A percentile compares a stretch with the other conserved stretches of the same genome.
phyloP scores from a whole-genome alignment of 352 stramenopile genomes.

The Phytophthora melonis region DNA sequence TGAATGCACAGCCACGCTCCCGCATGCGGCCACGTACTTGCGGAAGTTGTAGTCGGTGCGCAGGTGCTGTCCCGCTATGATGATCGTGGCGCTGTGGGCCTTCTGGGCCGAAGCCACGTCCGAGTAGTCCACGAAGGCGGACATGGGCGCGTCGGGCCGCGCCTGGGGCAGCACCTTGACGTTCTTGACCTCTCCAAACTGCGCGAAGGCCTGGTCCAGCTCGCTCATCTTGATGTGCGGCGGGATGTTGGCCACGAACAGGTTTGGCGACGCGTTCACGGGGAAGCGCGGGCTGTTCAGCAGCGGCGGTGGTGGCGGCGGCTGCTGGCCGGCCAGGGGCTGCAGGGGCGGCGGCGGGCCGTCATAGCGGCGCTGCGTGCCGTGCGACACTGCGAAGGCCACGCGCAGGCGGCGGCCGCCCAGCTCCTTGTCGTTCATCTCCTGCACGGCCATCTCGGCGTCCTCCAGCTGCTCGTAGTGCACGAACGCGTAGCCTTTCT shows the following conservation, averaged over 20 bases:
- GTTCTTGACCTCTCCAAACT: constrained; percentile 70
- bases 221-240: constrained; percentile 71
- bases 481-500: constrained; percentile 70
- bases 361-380: constrained; percentile 39
- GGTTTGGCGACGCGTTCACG: constrained; percentile 46
- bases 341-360: constrained; percentile 22
- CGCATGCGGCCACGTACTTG: constrained; percentile 38
- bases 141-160: constrained; percentile 58
- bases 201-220: constrained; percentile 61
- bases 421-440: constrained; percentile 66
- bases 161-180: constrained; percentile 67
- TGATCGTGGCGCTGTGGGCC: constrained; percentile 51
- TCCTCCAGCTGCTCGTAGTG: constrained; percentile 56
- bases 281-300: constrained; percentile 29
- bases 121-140: constrained; percentile 71
- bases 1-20: no score
- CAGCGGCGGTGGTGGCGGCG: constrained; percentile 10
- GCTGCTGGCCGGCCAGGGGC: constrained; percentile 8
- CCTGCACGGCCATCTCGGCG: constrained; percentile 53
- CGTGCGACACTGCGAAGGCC: constrained; percentile 50
- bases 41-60: constrained; percentile 71
- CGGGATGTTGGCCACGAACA: constrained; percentile 77
- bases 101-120: constrained; percentile 52
- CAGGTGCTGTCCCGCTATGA: constrained; percentile 52
- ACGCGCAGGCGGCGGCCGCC: constrained; percentile 54